Base-by-base conservation (phyloP, 2,329 filamentous ascomycete genomes). In the Colletotrichum sp. region DNA sequence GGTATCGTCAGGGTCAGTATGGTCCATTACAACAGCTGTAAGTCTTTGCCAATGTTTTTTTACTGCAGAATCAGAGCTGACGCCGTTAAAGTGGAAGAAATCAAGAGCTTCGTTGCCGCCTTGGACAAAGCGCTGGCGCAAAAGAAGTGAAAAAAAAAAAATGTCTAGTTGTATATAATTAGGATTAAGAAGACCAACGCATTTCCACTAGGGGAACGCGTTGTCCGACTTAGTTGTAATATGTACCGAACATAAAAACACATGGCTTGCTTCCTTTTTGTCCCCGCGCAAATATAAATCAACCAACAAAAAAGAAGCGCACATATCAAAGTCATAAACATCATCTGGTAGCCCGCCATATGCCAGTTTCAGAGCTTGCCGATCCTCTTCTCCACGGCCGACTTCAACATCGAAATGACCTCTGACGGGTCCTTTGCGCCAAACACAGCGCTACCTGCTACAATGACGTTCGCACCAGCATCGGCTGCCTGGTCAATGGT, bases 401-500 rank as follows among this genome's bases (percentile, higher is more conserved):
- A 92, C 79, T 96, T 91, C 82, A 99, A 87, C 84, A 94, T 89
- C n/a, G 90, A 86, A 82, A 99, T 98, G 28, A 98, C 96, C 79
- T 97, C 94, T 8, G 91, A 91, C 0, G 97, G 97, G 82, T 98
- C 95, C 82, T 95, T 90, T 21, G 97, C 96, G 44, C 96, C 96
- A 85, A 99, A 99, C 9, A 99, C 96, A 55, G 97, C 97, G 81
- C 95, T 98, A 34, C 97, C 97, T 13, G 97, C 96, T 68, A 99
- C 97, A 82, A 99, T 99, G 73, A 99, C 97, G 82, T 99, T 99
- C 71, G 97, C 97, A 39, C 97, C 97, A 1, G 97, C 97, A 77
- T 98, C 95, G 1, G 97, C 97, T 9, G 97, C 97, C 83, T 96
- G 94, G 81, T 97, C 96, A 80, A 99, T 97, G 1, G 97, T 99